Percentiles rank a stretch among this genome's conserved stretches.
Conservation (phyloP, 2,329 filamentous ascomycete species). For the Dactylonectria estremocensis region DNA sequence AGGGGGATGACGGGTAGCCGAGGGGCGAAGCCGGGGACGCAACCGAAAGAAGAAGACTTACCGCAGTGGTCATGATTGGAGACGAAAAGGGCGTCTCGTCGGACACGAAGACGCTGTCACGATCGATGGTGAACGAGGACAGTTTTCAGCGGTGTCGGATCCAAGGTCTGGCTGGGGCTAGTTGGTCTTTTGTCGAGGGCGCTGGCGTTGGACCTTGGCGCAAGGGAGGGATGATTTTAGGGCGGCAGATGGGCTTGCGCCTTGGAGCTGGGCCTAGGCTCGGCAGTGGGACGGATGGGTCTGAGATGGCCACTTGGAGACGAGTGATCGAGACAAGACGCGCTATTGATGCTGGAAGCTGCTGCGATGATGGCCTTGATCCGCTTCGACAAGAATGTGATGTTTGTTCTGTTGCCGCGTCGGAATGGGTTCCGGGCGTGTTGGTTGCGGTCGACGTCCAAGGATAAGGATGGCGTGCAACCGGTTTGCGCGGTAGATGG, state of each 20-base stretch:
- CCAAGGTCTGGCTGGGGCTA: constrained; percentile 26
- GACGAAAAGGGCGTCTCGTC: constrained; percentile 16
- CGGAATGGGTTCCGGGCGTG: not conserved
- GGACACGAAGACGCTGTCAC: constrained; percentile 6
- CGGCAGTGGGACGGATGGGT: constrained; percentile 31
- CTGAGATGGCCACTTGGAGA: constrained; percentile 22
- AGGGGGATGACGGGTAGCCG: constrained; percentile 15
- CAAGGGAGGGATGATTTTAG: constrained; percentile 33
- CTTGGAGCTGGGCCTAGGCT: constrained; percentile 21
- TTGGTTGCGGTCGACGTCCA: not conserved
- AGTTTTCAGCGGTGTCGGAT: constrained; percentile 36
- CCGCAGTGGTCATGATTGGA: constrained; percentile 34
- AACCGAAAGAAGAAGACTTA: constrained; percentile 28
- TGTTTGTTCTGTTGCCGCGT: not conserved
- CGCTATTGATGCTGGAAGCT: constrained; percentile 23
- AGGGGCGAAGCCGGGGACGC: constrained; percentile 15
- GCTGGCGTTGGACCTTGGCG: constrained; percentile 27
- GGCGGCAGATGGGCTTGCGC: constrained; percentile 30
- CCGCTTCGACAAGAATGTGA: constrained; percentile 3
- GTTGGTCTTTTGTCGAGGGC: constrained; percentile 24
- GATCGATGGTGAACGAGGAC: constrained; percentile 20
- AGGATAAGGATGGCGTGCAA: not conserved
- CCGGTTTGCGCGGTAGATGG: not conserved
- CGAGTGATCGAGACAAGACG: constrained; percentile 20
- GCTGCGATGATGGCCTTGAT: constrained; percentile 3